A percentile compares a stretch with the other conserved stretches of the same genome.
These are phyloP conservation scores for Przewalskia tangutica DNA, from an alignment of 257 asterid species.

Conservation along the genomic window DNA sequence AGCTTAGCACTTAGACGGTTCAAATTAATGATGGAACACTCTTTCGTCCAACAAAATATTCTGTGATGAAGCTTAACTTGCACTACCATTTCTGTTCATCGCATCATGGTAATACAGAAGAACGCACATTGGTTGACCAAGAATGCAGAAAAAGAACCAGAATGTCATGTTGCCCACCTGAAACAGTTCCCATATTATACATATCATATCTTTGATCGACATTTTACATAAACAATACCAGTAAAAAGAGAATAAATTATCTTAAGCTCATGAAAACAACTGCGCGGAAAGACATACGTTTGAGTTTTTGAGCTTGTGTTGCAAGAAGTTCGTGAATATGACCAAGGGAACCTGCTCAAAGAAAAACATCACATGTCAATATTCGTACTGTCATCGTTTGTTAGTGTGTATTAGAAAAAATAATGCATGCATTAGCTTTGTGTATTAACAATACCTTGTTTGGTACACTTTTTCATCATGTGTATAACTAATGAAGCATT, in stretches of 20 bases:
- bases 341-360: slow-evolving; percentile 80
- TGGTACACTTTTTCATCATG: too few relatives aligned
- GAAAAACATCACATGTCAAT: not conserved
- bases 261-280: not conserved
- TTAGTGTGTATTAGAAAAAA: too few relatives aligned
- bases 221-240: not conserved
- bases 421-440: too few relatives aligned
- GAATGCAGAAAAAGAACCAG: slow-evolving; percentile 83
- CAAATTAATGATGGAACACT: not conserved
- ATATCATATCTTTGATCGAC: not conserved
- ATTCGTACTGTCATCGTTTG: not conserved
- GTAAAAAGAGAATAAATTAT: not conserved
- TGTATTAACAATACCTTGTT: too few relatives aligned
- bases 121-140: slow-evolving; percentile 93
- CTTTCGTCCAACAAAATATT: not conserved
- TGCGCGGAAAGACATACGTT: slow-evolving; percentile 45
- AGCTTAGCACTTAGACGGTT: not conserved
- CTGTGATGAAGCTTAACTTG: slow-evolving; percentile 10
- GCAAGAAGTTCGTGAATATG: slow-evolving; percentile 69
- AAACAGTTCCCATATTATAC: not conserved
- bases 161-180: slow-evolving; percentile 98
- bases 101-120: slow-evolving; percentile 87
- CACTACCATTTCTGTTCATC: slow-evolving; percentile 70
- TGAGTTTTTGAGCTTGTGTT: slow-evolving; percentile 74
- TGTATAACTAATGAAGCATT: too few relatives aligned